These are phyloP conservation scores for Capsicum chinense DNA, from an alignment of 257 asterid genomes.

Conservation along the genomic window DNA sequence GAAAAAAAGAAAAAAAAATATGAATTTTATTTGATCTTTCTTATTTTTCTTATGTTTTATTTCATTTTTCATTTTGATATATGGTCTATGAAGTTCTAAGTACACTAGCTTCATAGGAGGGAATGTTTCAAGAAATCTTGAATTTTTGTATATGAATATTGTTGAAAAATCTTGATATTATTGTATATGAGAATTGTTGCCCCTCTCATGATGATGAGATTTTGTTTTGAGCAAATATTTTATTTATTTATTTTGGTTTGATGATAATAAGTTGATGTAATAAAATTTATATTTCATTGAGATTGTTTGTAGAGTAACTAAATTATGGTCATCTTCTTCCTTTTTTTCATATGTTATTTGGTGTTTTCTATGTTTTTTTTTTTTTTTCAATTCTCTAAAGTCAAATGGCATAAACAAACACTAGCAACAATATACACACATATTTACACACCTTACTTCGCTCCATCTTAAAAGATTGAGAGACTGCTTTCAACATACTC, in stretches of 20 bases:
- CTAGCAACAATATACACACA: too few species aligned
- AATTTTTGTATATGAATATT: conserved; percentile 28
- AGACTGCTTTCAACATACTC: neutral
- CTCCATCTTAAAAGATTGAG: neutral
- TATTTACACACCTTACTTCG: too few species aligned
- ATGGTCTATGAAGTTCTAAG: conserved; percentile 17
- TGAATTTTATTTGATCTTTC: conserved; percentile 53
- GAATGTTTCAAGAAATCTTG: conserved; percentile 31
- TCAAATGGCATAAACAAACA: neutral
- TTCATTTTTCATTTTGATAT: neutral
- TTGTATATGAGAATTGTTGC: conserved; percentile 28
- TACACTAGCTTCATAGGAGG: conserved; percentile 9
- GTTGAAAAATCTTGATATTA: conserved; percentile 18
- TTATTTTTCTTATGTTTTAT: neutral
- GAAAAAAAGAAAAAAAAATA: neutral
- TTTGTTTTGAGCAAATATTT: neutral
- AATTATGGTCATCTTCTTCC: neutral
- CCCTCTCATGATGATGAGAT: conserved; percentile 8
- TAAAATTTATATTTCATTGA: neutral
- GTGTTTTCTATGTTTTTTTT: neutral
- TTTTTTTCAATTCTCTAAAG: neutral
- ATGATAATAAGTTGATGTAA: conserved; percentile 6
- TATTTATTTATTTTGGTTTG: neutral
- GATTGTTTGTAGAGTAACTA: neutral
- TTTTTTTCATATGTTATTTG: neutral